These are phyloP conservation scores for Fusarium vanettenii DNA, from an alignment of 2,329 filamentous ascomycete species.

Conservation along the genomic window DNA sequence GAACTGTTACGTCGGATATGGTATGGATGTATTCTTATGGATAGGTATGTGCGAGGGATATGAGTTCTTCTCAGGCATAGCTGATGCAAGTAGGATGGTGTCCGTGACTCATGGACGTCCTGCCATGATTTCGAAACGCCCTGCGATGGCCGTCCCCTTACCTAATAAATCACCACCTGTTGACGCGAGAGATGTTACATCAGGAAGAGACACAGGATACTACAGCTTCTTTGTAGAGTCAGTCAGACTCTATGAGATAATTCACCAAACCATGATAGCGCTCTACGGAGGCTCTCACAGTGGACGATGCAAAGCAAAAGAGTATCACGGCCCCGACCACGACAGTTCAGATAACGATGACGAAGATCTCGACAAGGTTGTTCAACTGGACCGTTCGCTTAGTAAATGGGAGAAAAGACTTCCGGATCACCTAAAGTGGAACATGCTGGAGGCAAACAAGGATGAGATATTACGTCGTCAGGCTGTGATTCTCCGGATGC, in stretches of 20 bases:
- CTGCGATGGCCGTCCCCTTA: conserved; percentile 44
- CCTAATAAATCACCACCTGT: conserved; percentile 24
- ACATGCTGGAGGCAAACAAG: conserved; percentile 6
- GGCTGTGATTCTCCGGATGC: conserved; percentile 48
- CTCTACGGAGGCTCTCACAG: conserved; percentile 41
- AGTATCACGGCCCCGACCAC: conserved; percentile 3
- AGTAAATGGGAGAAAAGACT: conserved; percentile 48
- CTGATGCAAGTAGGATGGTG: conserved; percentile 45
- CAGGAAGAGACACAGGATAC: conserved; percentile 9
- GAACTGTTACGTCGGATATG: conserved; percentile 48
- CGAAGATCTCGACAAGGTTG: conserved; percentile 45
- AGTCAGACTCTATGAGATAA: conserved; percentile 52
- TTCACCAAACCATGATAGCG: conserved; percentile 45
- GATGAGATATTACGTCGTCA: conserved; percentile 47
- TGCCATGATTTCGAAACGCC: conserved; percentile 47
- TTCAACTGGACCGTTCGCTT: conserved; percentile 48
- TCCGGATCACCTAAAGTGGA: conserved; percentile 42
- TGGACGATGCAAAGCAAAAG: conserved; percentile 8
- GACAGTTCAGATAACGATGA: conserved; percentile 22
- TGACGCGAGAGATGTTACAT: neutral
- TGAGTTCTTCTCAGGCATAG: neutral
- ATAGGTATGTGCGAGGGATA: conserved; percentile 43
- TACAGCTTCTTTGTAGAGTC: conserved; percentile 51
- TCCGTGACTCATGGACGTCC: conserved; percentile 51
- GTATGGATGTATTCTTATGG: conserved; percentile 54